phyloP scores from a whole-genome alignment of 108 stramenopile genomes.

The Phaeodactylum tricornutum region DNA sequence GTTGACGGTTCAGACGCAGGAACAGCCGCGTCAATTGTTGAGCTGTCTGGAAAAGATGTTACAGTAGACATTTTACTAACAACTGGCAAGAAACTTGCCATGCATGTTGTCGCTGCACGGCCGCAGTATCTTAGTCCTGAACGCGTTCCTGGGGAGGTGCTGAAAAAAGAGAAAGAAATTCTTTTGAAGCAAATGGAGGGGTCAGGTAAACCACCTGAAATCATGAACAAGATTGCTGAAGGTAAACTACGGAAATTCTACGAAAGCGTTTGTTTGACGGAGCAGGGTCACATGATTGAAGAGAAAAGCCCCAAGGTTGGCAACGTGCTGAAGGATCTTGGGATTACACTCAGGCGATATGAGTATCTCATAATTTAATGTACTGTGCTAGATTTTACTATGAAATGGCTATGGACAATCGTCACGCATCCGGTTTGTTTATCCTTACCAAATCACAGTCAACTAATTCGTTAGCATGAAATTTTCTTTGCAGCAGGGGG shows the following conservation, averaged over 20 bases:
- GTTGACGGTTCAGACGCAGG: conserved; percentile 37
- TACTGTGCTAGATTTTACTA: no score
- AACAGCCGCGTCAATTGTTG: conserved; percentile 43
- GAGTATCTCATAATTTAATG: no score
- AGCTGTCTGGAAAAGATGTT: not conserved
- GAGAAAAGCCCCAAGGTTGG: conserved; percentile 59
- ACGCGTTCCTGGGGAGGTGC: conserved; percentile 41
- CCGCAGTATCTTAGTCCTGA: conserved; percentile 61
- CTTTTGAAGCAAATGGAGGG: conserved; percentile 35
- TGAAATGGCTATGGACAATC: no score
- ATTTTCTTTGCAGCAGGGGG: no score
- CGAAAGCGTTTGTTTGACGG: conserved; percentile 50
- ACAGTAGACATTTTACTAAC: not conserved
- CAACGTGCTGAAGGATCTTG: not conserved
- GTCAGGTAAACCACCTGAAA: conserved; percentile 59
- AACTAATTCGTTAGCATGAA: no score
- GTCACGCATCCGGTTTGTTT: no score
- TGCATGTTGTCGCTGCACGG: conserved; percentile 91
- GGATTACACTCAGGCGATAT: conserved; percentile 3
- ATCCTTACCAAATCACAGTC: no score
- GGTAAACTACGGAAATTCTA: conserved; percentile 71
- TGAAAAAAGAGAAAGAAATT: conserved; percentile 62
- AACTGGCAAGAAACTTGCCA: conserved; percentile 77
- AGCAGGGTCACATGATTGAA: conserved; percentile 74
- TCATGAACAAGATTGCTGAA: conserved; percentile 67